A percentile compares a stretch with the other conserved stretches of the same genome.
Evolutionary conservation across 169 alveolate species (phyloP).

Genomic region (Blepharisma undulans): DNA sequence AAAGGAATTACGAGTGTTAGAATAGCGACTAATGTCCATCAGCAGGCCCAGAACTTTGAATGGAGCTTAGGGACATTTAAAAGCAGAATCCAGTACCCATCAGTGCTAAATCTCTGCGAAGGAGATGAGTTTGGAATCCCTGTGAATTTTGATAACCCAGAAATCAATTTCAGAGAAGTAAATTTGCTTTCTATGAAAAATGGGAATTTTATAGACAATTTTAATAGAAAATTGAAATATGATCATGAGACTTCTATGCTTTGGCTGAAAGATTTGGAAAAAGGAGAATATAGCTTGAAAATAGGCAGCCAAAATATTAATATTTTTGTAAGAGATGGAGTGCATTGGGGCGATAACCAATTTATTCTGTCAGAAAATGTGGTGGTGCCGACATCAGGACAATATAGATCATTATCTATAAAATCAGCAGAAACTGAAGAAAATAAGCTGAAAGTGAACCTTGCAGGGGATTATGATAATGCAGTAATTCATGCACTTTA

Average conservation of each 20-base stretch:
- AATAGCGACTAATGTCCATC: neutral
- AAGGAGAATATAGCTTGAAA: neutral
- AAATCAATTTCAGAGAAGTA: neutral
- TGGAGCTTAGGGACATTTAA: constrained; percentile 36
- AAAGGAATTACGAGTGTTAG: neutral
- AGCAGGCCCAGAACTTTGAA: neutral
- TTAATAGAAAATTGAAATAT: neutral
- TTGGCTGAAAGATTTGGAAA: neutral
- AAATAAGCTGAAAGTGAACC: neutral
- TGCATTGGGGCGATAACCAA: neutral
- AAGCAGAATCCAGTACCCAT: constrained; percentile 31
- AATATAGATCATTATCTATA: neutral
- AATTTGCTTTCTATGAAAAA: neutral
- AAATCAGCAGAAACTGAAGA: neutral
- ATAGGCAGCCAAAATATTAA: neutral
- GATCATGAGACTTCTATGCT: neutral
- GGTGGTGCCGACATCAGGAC: neutral
- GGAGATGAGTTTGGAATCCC: constrained; percentile 40
- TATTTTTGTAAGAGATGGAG: neutral
- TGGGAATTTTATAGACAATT: neutral
- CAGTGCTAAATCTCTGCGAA: constrained; percentile 42
- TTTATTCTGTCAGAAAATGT: neutral
- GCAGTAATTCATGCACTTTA: neutral
- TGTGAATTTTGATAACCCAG: constrained; percentile 6
- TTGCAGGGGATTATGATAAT: constrained; percentile 6